These are phyloP conservation scores for Conoideocrella luteorostrata DNA, from an alignment of 2,329 filamentous ascomycete genomes.

Conservation along the genomic window DNA sequence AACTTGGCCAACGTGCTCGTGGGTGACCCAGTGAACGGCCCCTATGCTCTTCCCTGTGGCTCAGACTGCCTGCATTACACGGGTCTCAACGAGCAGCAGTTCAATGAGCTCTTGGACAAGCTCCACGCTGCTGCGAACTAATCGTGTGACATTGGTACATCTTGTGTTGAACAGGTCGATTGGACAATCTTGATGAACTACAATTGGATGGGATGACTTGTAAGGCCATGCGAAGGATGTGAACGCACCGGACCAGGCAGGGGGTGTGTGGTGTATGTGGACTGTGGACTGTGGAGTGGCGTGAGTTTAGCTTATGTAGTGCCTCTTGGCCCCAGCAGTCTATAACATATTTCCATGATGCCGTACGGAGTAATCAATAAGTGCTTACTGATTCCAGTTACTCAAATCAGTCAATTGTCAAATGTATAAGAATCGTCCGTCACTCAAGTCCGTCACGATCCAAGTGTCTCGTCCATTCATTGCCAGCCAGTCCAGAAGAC, in stretches of 20 bases:
- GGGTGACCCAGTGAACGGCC: conserved; percentile 12
- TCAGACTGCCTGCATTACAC: conserved; percentile 16
- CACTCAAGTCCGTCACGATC: background rate
- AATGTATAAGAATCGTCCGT: background rate
- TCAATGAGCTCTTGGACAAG: conserved; percentile 20
- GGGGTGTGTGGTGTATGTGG: too few species aligned
- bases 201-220: background rate
- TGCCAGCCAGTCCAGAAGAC: too few species aligned
- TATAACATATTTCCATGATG: background rate
- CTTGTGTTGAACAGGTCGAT: too few species aligned
- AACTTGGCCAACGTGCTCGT: conserved; percentile 15
- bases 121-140: background rate
- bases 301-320: background rate
- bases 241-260: too few species aligned
- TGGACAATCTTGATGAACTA: background rate
- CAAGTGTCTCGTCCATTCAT: background rate
- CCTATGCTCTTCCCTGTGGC: conserved; percentile 13
- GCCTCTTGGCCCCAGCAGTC: background rate
- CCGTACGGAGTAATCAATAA: too few species aligned
- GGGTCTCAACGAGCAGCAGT: conserved; percentile 12
- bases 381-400: too few species aligned
- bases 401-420: too few species aligned
- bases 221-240: background rate
- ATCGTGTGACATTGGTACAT: too few species aligned
- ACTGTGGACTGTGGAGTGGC: background rate